Evolutionary conservation across 1,284 basidiomycete genomes (phyloP).

Genomic region (Melampsora abietis-canadensis): DNA sequence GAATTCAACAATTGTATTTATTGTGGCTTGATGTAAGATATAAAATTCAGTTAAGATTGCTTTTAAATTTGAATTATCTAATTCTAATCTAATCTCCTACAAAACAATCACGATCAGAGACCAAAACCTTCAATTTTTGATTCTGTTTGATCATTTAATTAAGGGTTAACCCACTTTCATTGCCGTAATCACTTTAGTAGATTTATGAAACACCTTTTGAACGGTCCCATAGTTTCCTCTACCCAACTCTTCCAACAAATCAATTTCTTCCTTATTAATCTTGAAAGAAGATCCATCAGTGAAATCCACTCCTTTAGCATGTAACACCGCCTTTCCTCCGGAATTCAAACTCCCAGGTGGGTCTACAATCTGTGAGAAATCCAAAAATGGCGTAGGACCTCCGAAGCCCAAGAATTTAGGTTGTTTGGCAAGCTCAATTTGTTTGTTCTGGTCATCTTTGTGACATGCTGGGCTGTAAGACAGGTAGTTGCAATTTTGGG

Average conservation of each 20-base stretch:
- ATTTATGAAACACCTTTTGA: slow-evolving; percentile 87
- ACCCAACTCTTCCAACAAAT: slow-evolving; percentile 78
- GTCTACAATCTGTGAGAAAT: slow-evolving; percentile 57
- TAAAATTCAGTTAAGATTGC: slow-evolving; percentile 98
- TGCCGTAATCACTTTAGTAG: slow-evolving; percentile 93
- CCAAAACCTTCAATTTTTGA: not conserved
- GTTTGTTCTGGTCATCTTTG: slow-evolving; percentile 6
- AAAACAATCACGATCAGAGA: slow-evolving; percentile 16
- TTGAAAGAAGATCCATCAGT: slow-evolving; percentile 84
- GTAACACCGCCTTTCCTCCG: slow-evolving; percentile 84
- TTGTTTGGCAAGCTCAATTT: not conserved
- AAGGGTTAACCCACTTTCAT: slow-evolving; percentile 73
- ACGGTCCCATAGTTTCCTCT: slow-evolving; percentile 97
- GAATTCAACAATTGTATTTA: slow-evolving; percentile 92
- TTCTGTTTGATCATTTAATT: not conserved
- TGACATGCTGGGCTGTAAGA: slow-evolving; percentile 4
- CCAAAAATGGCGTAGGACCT: slow-evolving; percentile 24
- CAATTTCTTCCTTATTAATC: slow-evolving; percentile 93
- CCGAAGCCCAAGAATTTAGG: slow-evolving; percentile 29
- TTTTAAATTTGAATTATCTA: slow-evolving; percentile 89
- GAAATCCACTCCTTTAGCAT: slow-evolving; percentile 91
- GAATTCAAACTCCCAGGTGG: slow-evolving; percentile 92
- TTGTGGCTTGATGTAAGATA: slow-evolving; percentile 86
- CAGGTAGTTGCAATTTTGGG: not conserved
- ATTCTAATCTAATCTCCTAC: slow-evolving; percentile 95